Percentiles rank a stretch among this genome's conserved stretches.
phyloP scores from a whole-genome alignment of 306 rosid genomes.

The Purshia tridentata region DNA sequence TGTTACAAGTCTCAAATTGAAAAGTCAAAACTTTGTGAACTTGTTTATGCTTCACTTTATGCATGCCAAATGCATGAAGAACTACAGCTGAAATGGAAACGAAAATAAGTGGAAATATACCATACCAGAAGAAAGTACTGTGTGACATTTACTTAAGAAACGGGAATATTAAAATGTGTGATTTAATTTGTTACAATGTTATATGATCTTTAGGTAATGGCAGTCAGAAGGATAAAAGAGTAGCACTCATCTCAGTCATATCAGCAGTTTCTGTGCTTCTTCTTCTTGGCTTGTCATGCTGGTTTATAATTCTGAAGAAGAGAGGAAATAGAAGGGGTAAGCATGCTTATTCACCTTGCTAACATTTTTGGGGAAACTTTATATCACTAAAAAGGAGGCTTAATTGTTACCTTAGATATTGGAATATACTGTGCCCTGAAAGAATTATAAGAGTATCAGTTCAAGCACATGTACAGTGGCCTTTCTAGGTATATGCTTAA shows the following conservation, averaged over 20 bases:
- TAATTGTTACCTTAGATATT: too few species aligned
- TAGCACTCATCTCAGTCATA: background rate
- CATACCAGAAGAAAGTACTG: background rate
- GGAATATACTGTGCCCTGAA: too few species aligned
- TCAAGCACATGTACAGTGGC: too few species aligned
- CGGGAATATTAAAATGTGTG: background rate
- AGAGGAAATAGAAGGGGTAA: conserved; percentile 23
- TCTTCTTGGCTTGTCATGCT: background rate
- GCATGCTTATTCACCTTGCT: conserved; percentile 1
- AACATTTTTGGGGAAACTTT: background rate
- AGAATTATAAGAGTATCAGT: too few species aligned
- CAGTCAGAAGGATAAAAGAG: background rate
- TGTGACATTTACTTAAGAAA: background rate
- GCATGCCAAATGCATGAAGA: too few species aligned
- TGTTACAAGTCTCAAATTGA: background rate
- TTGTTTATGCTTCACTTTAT: too few species aligned
- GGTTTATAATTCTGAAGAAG: background rate
- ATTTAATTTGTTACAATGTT: background rate
- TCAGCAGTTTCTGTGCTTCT: conserved; percentile 2
- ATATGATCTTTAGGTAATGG: background rate
- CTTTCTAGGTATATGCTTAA: too few species aligned
- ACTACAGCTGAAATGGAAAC: too few species aligned
- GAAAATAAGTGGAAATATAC: background rate
- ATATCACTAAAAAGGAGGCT: too few species aligned
- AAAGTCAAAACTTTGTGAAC: background rate